A percentile compares a stretch with the other conserved stretches of the same genome.
Conservation (phyloP, 768 basidiomycete genomes). For the Lentinula edodes region DNA sequence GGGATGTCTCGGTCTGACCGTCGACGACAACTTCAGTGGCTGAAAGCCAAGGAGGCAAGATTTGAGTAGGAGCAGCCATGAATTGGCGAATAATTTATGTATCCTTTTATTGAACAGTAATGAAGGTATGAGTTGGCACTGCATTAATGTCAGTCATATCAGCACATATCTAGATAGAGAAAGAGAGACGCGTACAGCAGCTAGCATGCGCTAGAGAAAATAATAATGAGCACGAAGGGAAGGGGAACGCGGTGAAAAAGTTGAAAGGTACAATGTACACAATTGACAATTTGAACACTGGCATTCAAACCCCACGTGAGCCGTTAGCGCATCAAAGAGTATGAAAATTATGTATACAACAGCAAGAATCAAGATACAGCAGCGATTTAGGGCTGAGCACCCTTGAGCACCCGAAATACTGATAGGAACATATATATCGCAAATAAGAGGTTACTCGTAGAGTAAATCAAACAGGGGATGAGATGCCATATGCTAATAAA, state of each 20-base stretch:
- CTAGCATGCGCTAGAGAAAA: neutral
- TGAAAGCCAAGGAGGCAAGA: conserved; percentile 70
- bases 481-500: conserved; percentile 4
- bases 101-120: neutral
- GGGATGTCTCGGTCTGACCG: conserved; percentile 48
- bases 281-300: no score
- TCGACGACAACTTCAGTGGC: conserved; percentile 43
- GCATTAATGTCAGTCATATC: neutral
- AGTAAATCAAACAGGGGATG: neutral
- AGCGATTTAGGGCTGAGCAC: neutral
- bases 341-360: neutral
- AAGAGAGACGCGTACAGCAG: neutral
- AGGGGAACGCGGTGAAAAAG: neutral
- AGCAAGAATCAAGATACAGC: neutral
- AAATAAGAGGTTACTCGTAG: no score
- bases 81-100: neutral
- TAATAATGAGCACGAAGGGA: neutral
- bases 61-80: conserved; percentile 62
- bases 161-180: neutral
- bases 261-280: neutral
- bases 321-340: no score
- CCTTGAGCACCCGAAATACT: no score
- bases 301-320: no score
- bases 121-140: neutral
- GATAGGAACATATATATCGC: no score